Base-by-base conservation (phyloP, 2,329 filamentous ascomycete species). In the Pseudophaeomoniella oleicola region DNA sequence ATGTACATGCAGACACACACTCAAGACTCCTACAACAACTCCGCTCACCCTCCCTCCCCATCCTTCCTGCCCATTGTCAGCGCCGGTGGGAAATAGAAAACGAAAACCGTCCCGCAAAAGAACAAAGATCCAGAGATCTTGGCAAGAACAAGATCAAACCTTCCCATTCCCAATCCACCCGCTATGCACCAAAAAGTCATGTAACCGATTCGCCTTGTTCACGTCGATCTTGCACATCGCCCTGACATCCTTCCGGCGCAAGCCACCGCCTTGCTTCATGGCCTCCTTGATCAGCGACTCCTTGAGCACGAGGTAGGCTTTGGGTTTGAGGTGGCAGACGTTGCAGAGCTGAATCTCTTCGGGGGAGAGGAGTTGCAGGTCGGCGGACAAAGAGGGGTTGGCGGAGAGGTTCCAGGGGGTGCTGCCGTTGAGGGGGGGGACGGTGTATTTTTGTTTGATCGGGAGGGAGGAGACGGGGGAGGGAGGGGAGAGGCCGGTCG, bases 281-380 rank as follows among this genome's bases (percentile, higher is more conserved):
- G 88, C 84, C 54, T 96, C 88, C 49, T 84, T 83, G 36, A 96
- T 60, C n/a, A 96, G 67, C 42, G 82, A 78, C 55, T 94, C 86
- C 59, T 98, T 98, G 58, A 96, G 85, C 52, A 85, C 85, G 4
- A 94, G 60, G 56, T 94, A 98, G 1, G 90, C 84, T 62, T 98
- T 98, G 1, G 90, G 90, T 57, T 90, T 81, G 36, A 98, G 63
- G 30, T 86, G 75, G 11, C 93, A 71, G 30, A 81, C 71, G 47
- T 83, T 82, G 62, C 90, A 98, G 1, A 98, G 64, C 50, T 93
- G 84, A 3, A 75, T 66, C 57, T 98, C 90, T 45, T 92, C 85
- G 1, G 77, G 70, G 1, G 81, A 84, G 31, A 98, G 65, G 0
- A 98, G 72, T 50, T 96, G 90, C 17, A 88, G 60, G 54, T 96